Conservation (phyloP, 768 basidiomycete species). For the Rhodotorula toruloides region DNA sequence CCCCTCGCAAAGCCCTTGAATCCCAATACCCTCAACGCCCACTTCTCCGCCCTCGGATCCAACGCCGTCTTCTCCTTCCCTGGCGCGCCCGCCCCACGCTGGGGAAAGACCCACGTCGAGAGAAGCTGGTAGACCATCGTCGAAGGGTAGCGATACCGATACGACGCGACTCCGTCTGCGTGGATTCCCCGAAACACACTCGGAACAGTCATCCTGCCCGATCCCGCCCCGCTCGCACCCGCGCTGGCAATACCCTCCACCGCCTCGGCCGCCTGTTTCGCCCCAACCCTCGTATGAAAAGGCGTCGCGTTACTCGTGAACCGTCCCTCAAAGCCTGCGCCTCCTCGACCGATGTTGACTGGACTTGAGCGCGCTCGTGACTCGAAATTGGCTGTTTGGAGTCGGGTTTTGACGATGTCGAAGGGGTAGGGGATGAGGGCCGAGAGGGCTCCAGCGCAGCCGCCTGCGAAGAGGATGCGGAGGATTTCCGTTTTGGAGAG, state of each 20-base stretch:
- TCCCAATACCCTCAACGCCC: slow-evolving; percentile 31
- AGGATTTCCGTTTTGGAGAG: slow-evolving; percentile 15
- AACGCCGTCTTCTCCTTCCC: neutral
- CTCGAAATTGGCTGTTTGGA: slow-evolving; percentile 36
- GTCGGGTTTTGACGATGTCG: slow-evolving; percentile 40
- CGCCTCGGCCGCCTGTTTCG: neutral
- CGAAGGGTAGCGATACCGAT: slow-evolving; percentile 26
- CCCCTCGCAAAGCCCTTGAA: slow-evolving; percentile 28
- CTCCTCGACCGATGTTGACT: neutral
- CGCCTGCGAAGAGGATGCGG: slow-evolving; percentile 31
- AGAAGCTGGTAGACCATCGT: slow-evolving; percentile 23
- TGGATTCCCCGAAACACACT: slow-evolving; percentile 26
- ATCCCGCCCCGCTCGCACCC: no score
- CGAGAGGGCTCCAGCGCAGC: slow-evolving; percentile 26
- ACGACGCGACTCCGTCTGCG: slow-evolving; percentile 22
- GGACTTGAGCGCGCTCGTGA: slow-evolving; percentile 15
- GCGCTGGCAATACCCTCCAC: neutral
- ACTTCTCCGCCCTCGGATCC: slow-evolving; percentile 32
- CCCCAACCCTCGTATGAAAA: neutral
- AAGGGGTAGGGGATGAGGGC: slow-evolving; percentile 39
- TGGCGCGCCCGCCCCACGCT: neutral
- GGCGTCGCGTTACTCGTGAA: slow-evolving; percentile 24
- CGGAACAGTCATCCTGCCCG: neutral
- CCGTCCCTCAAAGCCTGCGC: neutral
- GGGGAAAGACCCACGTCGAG: slow-evolving; percentile 9